Conservation (phyloP, 2,329 filamentous ascomycete genomes). For the Cytospora piceicola region DNA sequence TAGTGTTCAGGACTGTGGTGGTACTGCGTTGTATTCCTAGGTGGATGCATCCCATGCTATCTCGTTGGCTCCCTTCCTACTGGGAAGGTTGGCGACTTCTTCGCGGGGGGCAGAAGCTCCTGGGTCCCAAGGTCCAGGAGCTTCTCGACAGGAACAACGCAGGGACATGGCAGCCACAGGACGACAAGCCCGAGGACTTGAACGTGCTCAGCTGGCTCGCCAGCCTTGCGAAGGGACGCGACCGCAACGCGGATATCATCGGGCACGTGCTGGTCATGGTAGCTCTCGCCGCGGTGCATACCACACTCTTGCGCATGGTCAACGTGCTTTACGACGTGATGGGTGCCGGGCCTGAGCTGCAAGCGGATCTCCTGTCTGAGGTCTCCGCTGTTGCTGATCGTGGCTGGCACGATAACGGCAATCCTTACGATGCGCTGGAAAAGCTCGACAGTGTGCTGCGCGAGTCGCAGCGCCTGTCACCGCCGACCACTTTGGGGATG, state of each 20-base stretch:
- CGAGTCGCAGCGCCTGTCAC: slow-evolving; percentile 1
- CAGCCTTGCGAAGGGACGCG: background rate
- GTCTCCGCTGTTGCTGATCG: background rate
- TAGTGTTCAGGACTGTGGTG: slow-evolving; percentile 4
- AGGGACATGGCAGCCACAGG: background rate
- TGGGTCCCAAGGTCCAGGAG: background rate
- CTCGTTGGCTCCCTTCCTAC: background rate
- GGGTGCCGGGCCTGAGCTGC: background rate
- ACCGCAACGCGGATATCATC: background rate
- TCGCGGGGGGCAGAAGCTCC: background rate
- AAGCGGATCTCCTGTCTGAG: background rate
- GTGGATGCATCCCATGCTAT: slow-evolving; percentile 1
- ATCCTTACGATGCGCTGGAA: slow-evolving; percentile 1
- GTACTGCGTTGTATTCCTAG: background rate
- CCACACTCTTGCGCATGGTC: background rate
- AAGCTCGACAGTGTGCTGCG: slow-evolving; percentile 7
- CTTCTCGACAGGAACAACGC: background rate
- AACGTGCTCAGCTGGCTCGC: slow-evolving; percentile 8
- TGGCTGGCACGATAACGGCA: slow-evolving; percentile 1
- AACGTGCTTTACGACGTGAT: background rate
- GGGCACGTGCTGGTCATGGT: slow-evolving; percentile 3
- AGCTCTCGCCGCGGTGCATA: slow-evolving; percentile 6
- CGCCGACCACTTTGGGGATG: background rate
- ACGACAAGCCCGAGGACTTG: background rate
- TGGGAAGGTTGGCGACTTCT: background rate